Conservation (phyloP, 2,329 filamentous ascomycete genomes). For the Apiospora aurea region DNA sequence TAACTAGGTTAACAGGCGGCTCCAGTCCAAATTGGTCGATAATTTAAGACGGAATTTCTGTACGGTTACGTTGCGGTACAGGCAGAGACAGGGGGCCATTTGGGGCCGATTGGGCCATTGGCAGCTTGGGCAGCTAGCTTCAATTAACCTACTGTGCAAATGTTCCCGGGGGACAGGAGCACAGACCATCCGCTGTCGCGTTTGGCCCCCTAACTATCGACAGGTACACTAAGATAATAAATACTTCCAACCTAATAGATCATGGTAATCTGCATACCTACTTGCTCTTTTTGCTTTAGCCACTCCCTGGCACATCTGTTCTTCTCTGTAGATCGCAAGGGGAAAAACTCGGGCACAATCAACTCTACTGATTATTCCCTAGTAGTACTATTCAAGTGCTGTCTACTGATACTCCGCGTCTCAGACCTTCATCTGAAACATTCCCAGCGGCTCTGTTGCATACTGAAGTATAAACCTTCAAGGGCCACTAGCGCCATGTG, state of each 20-base stretch:
- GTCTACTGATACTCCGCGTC: neutral
- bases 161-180: slow-evolving; percentile 1
- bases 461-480: slow-evolving; percentile 4
- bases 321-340: neutral
- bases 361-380: neutral
- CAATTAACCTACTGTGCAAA: no score
- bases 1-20: neutral
- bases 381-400: neutral
- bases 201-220: slow-evolving; percentile 8
- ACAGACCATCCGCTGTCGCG: slow-evolving; percentile 12
- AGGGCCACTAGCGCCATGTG: neutral
- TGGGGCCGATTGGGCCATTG: no score
- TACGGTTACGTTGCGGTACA: slow-evolving; percentile 12
- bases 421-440: slow-evolving; percentile 10
- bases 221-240: neutral
- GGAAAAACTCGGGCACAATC: neutral
- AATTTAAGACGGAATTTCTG: slow-evolving; percentile 18
- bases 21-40: slow-evolving; percentile 3
- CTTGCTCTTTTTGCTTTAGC: neutral
- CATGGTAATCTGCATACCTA: no score
- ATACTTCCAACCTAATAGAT: no score
- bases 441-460: slow-evolving; percentile 1
- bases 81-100: neutral
- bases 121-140: neutral
- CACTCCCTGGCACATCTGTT: neutral